Conservation (phyloP, 2,329 filamentous ascomycete species). For the Aspergillus sp. region DNA sequence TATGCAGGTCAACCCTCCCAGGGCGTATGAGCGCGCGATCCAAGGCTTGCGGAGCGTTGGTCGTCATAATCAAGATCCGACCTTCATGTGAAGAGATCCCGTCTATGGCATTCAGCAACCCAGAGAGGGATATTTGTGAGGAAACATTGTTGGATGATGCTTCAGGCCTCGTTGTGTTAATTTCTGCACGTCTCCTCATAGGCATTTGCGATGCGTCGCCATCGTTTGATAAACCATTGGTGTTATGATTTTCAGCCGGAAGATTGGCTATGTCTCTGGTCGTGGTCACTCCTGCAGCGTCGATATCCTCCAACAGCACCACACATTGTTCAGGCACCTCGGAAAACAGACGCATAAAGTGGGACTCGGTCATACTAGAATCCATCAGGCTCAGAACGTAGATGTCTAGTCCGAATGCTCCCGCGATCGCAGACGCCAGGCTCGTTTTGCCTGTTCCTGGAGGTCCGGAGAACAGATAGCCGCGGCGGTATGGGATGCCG, state of each 20-base stretch:
- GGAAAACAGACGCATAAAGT: slow-evolving; percentile 60
- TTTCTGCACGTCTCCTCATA: background rate
- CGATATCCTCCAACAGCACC: slow-evolving; percentile 68
- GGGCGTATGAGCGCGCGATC: slow-evolving; percentile 72
- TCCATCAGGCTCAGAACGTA: slow-evolving; percentile 64
- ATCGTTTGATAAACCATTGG: no score
- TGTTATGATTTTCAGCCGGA: no score
- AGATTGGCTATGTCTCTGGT: no score
- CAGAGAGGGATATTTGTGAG: slow-evolving; percentile 64
- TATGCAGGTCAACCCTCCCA: slow-evolving; percentile 69
- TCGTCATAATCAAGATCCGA: slow-evolving; percentile 79
- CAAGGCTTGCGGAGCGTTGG: slow-evolving; percentile 70
- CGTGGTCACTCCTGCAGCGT: slow-evolving; percentile 58
- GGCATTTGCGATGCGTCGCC: no score
- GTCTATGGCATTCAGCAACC: slow-evolving; percentile 78
- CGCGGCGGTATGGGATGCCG: slow-evolving; percentile 73
- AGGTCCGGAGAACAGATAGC: slow-evolving; percentile 75
- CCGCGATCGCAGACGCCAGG: slow-evolving; percentile 65
- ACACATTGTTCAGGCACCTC: slow-evolving; percentile 63
- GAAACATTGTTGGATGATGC: background rate
- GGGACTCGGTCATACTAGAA: slow-evolving; percentile 61
- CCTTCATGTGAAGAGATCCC: slow-evolving; percentile 78
- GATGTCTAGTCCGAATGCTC: slow-evolving; percentile 66
- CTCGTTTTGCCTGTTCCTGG: slow-evolving; percentile 75
- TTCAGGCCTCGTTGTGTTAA: background rate